These are phyloP conservation scores for Geotrichum fermentans DNA, from an alignment of 1,139 yeast genomes.

Conservation along the genomic window DNA sequence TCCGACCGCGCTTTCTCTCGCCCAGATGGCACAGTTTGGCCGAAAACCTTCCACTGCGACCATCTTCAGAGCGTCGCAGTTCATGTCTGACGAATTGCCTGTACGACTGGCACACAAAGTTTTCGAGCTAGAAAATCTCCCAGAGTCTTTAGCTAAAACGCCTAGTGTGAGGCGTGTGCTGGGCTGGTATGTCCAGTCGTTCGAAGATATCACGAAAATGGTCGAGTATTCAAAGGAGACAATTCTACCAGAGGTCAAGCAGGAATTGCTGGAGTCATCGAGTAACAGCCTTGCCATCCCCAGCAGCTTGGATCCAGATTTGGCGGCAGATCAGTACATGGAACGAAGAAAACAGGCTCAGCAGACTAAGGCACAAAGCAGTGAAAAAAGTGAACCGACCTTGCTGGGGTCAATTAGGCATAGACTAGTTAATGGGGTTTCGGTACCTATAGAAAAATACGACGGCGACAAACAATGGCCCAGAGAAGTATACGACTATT, in stretches of 20 bases:
- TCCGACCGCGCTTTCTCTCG: slow-evolving; percentile 76
- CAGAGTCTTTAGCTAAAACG: slow-evolving; percentile 65
- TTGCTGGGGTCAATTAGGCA: slow-evolving; percentile 20
- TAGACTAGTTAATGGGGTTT: slow-evolving; percentile 24
- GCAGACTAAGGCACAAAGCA: slow-evolving; percentile 4
- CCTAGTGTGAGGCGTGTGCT: slow-evolving; percentile 73
- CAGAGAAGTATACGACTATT: slow-evolving; percentile 67
- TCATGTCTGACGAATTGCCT: slow-evolving; percentile 82
- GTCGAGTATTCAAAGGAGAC: slow-evolving; percentile 21
- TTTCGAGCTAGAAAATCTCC: slow-evolving; percentile 75
- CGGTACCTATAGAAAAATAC: slow-evolving; percentile 43
- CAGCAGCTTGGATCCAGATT: slow-evolving; percentile 12
- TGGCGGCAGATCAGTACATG: slow-evolving; percentile 15
- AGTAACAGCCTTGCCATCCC: slow-evolving; percentile 14
- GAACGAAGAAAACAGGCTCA: slow-evolving; percentile 19
- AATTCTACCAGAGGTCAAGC: slow-evolving; percentile 14
- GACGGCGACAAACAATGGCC: slow-evolving; percentile 58
- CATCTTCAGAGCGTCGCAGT: slow-evolving; percentile 76
- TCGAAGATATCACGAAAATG: slow-evolving; percentile 67
- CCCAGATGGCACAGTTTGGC: slow-evolving; percentile 92
- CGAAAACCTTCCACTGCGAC: slow-evolving; percentile 72
- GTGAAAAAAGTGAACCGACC: slow-evolving; percentile 16
- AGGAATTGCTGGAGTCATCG: slow-evolving; percentile 17
- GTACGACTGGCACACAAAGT: slow-evolving; percentile 83
- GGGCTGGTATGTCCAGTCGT: slow-evolving; percentile 89